A percentile compares a stretch with the other conserved stretches of the same genome.
Evolutionary conservation across 1,284 basidiomycete genomes (phyloP).

Genomic region (Athelia psychrophila): DNA sequence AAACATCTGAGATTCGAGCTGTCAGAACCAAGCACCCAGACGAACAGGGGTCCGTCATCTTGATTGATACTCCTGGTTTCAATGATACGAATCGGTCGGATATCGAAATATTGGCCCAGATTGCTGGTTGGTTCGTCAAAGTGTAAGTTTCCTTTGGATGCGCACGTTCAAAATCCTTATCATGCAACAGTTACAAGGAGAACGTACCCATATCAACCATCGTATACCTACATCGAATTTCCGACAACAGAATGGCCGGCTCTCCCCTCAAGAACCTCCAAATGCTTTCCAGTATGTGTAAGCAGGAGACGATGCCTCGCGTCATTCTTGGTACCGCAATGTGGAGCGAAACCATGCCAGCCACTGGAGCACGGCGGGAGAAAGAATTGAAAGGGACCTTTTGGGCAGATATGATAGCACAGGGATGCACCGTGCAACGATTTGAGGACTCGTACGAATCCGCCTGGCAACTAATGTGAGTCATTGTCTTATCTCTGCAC

Average conservation of each 20-base stretch:
- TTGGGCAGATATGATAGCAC: slow-evolving; percentile 1
- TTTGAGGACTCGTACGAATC: background rate
- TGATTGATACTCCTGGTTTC: background rate
- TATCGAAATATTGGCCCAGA: background rate
- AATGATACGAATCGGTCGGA: background rate
- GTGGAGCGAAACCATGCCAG: background rate
- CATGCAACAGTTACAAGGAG: background rate
- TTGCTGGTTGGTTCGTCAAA: background rate
- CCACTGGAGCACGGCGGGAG: background rate
- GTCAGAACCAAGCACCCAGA: background rate
- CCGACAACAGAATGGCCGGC: background rate
- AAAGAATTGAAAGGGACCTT: background rate
- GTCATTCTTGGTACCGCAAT: background rate
- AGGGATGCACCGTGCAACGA: background rate
- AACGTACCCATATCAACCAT: background rate
- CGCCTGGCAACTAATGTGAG: too few species aligned
- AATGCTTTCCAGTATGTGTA: background rate
- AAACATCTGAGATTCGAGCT: background rate
- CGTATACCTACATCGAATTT: background rate
- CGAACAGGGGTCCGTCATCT: background rate
- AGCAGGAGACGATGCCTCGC: background rate
- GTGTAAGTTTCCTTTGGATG: background rate
- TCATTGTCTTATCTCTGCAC: too few species aligned
- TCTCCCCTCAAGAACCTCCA: background rate
- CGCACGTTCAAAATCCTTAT: background rate